phyloP scores from a whole-genome alignment of 305 asterid species.

The Vinca major region DNA sequence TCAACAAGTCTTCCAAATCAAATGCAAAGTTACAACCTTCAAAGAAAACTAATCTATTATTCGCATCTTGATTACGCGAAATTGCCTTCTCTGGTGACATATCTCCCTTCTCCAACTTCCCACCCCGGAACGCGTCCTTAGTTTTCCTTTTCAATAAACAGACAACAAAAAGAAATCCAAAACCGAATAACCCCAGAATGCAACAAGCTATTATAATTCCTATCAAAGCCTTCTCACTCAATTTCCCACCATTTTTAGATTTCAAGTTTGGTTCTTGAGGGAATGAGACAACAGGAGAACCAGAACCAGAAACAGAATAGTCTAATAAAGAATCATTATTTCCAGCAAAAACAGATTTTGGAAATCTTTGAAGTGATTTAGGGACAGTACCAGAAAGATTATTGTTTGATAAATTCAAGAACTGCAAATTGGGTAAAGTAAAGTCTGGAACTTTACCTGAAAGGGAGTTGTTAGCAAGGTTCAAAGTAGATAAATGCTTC shows the following conservation, averaged over 20 bases:
- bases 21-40: conserved; percentile 82
- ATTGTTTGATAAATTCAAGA: conserved; percentile 61
- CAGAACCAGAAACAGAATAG: conserved; percentile 26
- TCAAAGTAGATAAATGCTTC: conserved; percentile 45
- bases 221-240: conserved; percentile 59
- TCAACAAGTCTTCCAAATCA: conserved; percentile 81
- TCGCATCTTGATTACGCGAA: conserved; percentile 60
- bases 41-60: conserved; percentile 68
- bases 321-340: conserved; percentile 44
- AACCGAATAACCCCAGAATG: conserved; percentile 58
- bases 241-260: conserved; percentile 32
- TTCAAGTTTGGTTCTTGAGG: conserved; percentile 35
- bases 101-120: conserved; percentile 57
- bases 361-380: conserved; percentile 65
- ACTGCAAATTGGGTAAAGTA: conserved; percentile 44
- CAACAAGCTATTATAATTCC: conserved; percentile 59
- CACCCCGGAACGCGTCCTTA: conserved; percentile 34
- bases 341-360: conserved; percentile 54
- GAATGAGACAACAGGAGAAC: conserved; percentile 39
- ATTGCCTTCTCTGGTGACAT: conserved; percentile 75
- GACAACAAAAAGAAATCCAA: conserved; percentile 53
- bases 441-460: conserved; percentile 62
- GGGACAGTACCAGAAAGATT: conserved; percentile 65
- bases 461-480: conserved; percentile 64
- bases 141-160: conserved; percentile 41